Evolutionary conservation across 139 green algal species (phyloP), one percentile per base, ranked within the genome.

Genomic region (Diplosphaera chodatii): DNA sequence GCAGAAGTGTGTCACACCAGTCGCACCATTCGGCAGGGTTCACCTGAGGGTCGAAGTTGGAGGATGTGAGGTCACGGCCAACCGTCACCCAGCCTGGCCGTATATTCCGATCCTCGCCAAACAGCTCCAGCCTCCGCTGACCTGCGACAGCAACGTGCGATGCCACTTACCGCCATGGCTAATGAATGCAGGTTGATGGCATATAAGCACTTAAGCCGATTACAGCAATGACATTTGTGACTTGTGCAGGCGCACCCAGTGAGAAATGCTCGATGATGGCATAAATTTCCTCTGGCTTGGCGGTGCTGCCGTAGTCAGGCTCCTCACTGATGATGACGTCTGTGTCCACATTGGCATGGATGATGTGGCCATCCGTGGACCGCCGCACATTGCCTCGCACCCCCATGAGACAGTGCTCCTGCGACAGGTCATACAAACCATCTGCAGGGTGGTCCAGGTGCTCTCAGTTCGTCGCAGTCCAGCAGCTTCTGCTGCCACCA

Each of bases 351-450:
- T 96, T 96, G 71, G 87, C 73, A 72, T 94, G 89, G 62, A 94
- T 89, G 55, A 93, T 63, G 77, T 94, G 89, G 33, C 84, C 82
- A 64, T 96, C 90, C 30, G 73, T 74, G 28, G 75, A 74, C 1
- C 90, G 82, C 30, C 86, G 74, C 66, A 95, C 84, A 0, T 72
- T 91, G 63, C 90, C 90, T 32, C 81, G 82, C 34, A 96, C 88
- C 55, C 90, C 90, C 86, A 96, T 87, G 73, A 96, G 66, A 74
- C 90, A 96, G 78, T 95, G 89, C 82, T 95, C 89, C 87, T 94
- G 80, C 37, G n/a, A n/a, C n/a, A n/a, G n/a, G n/a, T n/a, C n/a
- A n/a, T n/a, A n/a, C n/a, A n/a, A n/a, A n/a, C n/a, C n/a, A n/a
- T n/a, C n/a, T n/a, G n/a, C n/a, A n/a, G n/a, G n/a, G n/a, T n/a